Conservation (phyloP, 768 basidiomycete species). For the Termitomyces sp. region DNA sequence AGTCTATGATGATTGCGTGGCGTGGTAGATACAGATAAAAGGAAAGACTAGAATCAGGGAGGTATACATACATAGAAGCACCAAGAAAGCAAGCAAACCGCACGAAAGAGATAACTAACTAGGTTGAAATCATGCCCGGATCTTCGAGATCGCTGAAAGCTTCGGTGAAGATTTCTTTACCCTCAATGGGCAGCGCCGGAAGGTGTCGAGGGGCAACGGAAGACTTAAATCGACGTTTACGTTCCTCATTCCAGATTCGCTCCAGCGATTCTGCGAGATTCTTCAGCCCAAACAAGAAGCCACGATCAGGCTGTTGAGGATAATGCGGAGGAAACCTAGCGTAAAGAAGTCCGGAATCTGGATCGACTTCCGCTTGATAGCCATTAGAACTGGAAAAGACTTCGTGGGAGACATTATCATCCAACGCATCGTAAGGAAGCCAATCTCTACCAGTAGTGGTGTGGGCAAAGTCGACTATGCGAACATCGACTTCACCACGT, state of each 20-base stretch:
- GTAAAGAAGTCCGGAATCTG: conserved; percentile 77
- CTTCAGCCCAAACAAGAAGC: conserved; percentile 89
- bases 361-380: conserved; percentile 80
- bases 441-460: conserved; percentile 96
- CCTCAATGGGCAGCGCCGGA: conserved; percentile 62
- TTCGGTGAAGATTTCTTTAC: conserved; percentile 77
- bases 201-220: conserved; percentile 45
- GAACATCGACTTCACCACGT: conserved; percentile 90
- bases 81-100: conserved; percentile 6
- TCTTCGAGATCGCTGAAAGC: conserved; percentile 69
- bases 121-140: conserved; percentile 75
- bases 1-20: conserved; percentile 16
- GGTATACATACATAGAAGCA: conserved; percentile 13
- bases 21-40: conserved; percentile 6
- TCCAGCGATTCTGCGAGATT: conserved; percentile 74
- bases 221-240: conserved; percentile 63
- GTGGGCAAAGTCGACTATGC: conserved; percentile 98
- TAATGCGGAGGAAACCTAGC: conserved; percentile 95
- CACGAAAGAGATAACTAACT: conserved; percentile 9
- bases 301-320: conserved; percentile 85
- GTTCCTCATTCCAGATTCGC: conserved; percentile 86
- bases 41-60: conserved; percentile 7
- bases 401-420: conserved; percentile 40
- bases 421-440: conserved; percentile 55
- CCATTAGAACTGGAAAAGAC: conserved; percentile 61